phyloP scores from a whole-genome alignment of 1,284 basidiomycete genomes.

The Apiotrichum montevideense region DNA sequence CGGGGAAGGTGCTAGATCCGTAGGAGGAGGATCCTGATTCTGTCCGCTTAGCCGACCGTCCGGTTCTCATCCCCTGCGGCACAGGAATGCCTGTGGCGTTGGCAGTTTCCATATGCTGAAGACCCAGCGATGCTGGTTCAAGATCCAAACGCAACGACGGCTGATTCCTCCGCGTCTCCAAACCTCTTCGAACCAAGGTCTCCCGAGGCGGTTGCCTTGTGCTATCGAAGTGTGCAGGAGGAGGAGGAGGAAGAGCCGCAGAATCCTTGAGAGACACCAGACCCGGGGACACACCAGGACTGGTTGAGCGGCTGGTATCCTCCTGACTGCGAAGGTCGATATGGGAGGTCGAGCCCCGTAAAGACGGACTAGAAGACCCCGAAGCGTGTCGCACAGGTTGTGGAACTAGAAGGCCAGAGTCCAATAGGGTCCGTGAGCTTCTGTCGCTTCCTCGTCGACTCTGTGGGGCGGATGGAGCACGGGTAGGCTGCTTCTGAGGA shows the following conservation, averaged over 20 bases:
- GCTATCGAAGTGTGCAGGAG: conserved; percentile 3
- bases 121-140: conserved; percentile 29
- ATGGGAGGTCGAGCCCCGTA: conserved; percentile 30
- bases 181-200: conserved; percentile 1
- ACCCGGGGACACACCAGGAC: background rate
- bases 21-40: conserved; percentile 31
- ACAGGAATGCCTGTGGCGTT: background rate
- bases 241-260: conserved; percentile 9
- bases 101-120: background rate
- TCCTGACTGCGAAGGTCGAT: conserved; percentile 23
- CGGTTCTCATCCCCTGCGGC: background rate
- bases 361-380: conserved; percentile 15
- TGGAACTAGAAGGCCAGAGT: conserved; percentile 21
- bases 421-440: conserved; percentile 4
- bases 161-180: conserved; percentile 42
- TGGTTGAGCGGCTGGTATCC: background rate
- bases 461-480: conserved; percentile 34
- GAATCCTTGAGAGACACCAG: background rate
- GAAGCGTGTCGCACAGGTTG: conserved; percentile 25
- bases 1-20: conserved; percentile 31
- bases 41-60: background rate
- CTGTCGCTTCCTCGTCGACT: conserved; percentile 31
- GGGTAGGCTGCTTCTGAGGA: conserved; percentile 5
- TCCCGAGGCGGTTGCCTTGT: background rate
- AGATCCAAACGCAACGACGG: conserved; percentile 43